phyloP scores from a whole-genome alignment of 352 stramenopile genomes.

The Thalassiosira livingstoniorum region DNA sequence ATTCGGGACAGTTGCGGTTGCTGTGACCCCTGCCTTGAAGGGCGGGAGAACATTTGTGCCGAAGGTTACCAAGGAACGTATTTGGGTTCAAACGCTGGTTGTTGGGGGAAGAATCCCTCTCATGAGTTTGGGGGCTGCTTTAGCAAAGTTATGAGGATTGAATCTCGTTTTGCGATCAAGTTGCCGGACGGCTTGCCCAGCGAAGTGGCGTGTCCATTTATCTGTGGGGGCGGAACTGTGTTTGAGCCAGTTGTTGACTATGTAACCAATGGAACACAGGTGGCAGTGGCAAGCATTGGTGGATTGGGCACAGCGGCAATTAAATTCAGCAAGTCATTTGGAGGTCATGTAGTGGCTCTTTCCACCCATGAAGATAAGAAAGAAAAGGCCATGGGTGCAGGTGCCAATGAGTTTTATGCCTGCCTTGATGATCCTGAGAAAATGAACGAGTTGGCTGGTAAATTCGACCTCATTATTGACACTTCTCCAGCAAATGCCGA shows the following conservation, averaged over 20 bases:
- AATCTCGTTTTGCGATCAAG: slow-evolving; percentile 44
- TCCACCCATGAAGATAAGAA: slow-evolving; percentile 17
- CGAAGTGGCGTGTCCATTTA: slow-evolving; percentile 32
- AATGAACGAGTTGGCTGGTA: slow-evolving; percentile 30
- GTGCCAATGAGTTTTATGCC: slow-evolving; percentile 36
- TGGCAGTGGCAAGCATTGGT: slow-evolving; percentile 37
- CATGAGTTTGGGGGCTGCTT: slow-evolving; percentile 46
- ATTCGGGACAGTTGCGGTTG: slow-evolving; percentile 45
- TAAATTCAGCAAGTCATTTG: slow-evolving; percentile 40
- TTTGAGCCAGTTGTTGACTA: slow-evolving; percentile 50
- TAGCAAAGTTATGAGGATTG: slow-evolving; percentile 48
- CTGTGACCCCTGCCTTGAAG: slow-evolving; percentile 54
- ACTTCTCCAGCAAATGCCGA: slow-evolving; percentile 40
- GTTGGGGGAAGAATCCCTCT: slow-evolving; percentile 41
- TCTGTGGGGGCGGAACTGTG: slow-evolving; percentile 41
- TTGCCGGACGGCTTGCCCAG: slow-evolving; percentile 29
- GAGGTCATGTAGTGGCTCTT: slow-evolving; percentile 40
- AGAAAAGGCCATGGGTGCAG: slow-evolving; percentile 15
- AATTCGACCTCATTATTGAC: slow-evolving; percentile 55
- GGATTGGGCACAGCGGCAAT: slow-evolving; percentile 42
- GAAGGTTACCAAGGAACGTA: slow-evolving; percentile 40
- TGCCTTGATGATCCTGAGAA: slow-evolving; percentile 22
- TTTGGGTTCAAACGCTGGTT: slow-evolving; percentile 24
- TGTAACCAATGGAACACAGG: slow-evolving; percentile 26
- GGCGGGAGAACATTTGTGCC: slow-evolving; percentile 57